Percentiles rank a stretch among this genome's conserved stretches.
phyloP scores from a whole-genome alignment of 2,329 filamentous ascomycete species.

The Fusarium ambrosium region DNA sequence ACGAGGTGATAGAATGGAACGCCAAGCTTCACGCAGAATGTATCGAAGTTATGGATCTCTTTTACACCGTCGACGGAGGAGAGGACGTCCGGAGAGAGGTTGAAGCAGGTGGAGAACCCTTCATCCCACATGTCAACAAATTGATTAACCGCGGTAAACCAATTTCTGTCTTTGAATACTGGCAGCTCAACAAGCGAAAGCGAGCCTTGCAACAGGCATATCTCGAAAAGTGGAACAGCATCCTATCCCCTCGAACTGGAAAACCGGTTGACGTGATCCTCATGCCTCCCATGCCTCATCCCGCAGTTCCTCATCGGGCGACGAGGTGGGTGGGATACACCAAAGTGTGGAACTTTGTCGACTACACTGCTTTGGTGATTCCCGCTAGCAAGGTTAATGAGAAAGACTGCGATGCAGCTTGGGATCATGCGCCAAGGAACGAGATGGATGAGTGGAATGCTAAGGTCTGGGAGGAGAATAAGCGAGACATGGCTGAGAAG shows the following conservation, averaged over 20 bases:
- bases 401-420: background rate
- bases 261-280: constrained; percentile 68
- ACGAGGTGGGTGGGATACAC: constrained; percentile 64
- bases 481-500: background rate
- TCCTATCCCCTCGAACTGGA: constrained; percentile 58
- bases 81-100: constrained; percentile 72
- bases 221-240: constrained; percentile 69
- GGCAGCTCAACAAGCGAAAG: constrained; percentile 75
- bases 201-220: constrained; percentile 57
- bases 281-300: constrained; percentile 72
- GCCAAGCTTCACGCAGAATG: constrained; percentile 66
- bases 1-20: constrained; percentile 68
- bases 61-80: constrained; percentile 73
- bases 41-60: constrained; percentile 71
- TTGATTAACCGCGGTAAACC: constrained; percentile 65
- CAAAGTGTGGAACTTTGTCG: constrained; percentile 49
- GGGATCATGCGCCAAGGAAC: constrained; percentile 15
- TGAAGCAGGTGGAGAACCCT: constrained; percentile 68
- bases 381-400: constrained; percentile 33
- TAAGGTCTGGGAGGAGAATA: constrained; percentile 20
- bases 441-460: constrained; percentile 25
- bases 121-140: constrained; percentile 69
- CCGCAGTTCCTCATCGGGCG: constrained; percentile 60
- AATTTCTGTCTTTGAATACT: constrained; percentile 75
- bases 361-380: constrained; percentile 47